phyloP scores from a whole-genome alignment of 176 grass and related monocot genomes.

The Zizania latifolia region DNA sequence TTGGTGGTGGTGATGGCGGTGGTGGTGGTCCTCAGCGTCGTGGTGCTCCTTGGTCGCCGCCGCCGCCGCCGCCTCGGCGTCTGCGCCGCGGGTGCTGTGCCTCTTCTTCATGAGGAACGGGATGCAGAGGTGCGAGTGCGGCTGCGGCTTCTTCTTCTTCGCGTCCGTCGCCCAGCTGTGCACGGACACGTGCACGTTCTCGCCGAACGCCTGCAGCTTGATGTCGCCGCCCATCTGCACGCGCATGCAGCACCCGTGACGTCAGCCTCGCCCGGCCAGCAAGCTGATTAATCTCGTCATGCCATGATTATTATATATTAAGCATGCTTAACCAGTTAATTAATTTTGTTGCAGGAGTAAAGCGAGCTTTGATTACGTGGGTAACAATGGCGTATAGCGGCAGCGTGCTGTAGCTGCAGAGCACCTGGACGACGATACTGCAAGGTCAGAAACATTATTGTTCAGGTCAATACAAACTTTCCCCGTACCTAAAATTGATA shows the following conservation, averaged over 20 bases:
- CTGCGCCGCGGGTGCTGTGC: background rate
- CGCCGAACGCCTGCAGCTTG: conserved; percentile 50
- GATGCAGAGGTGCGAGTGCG: conserved; percentile 17
- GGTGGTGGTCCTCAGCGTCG: background rate
- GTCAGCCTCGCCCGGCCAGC: background rate
- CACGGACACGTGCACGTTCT: conserved; percentile 28
- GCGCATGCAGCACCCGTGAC: background rate
- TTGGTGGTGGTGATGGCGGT: background rate
- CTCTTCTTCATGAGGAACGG: conserved; percentile 21
- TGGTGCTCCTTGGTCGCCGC: background rate
- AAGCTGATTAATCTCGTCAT: background rate
- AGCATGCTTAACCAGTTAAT: background rate
- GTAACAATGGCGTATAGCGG: conserved; percentile 59
- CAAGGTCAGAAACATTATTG: background rate
- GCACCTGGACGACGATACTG: conserved; percentile 46
- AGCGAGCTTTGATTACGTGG: conserved; percentile 30
- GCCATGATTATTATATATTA: background rate
- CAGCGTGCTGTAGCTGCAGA: conserved; percentile 75
- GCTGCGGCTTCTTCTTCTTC: conserved; percentile 19
- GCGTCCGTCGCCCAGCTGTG: conserved; percentile 39
- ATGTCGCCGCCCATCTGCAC: conserved; percentile 51
- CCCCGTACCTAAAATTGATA: too few species aligned
- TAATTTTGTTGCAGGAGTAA: background rate
- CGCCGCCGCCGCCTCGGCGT: background rate
- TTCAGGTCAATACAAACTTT: background rate